Conservation (phyloP, 148 eudicot genomes). For the Hydrangea macrophylla region DNA sequence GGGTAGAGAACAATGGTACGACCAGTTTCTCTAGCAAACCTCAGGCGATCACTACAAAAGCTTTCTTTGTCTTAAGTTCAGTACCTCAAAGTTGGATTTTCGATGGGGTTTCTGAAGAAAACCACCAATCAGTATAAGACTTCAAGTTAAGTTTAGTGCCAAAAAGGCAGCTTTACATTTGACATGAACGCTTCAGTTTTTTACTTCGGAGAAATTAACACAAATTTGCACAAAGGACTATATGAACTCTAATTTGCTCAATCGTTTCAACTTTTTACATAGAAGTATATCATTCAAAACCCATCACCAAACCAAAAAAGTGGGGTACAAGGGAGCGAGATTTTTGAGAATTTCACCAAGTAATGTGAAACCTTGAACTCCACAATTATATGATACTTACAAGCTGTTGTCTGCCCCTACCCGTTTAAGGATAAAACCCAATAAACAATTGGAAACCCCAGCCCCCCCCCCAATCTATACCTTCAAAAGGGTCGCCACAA, state of each 20-base stretch:
- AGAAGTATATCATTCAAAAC: too few species aligned
- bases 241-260: too few species aligned
- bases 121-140: too few species aligned
- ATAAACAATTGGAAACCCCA: not conserved
- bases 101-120: too few species aligned
- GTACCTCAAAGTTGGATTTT: too few species aligned
- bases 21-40: not conserved
- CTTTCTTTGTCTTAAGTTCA: not conserved
- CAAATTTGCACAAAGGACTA: not conserved
- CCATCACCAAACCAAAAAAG: too few species aligned
- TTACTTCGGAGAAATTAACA: not conserved
- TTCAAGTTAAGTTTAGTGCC: too few species aligned
- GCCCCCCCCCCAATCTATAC: too few species aligned
- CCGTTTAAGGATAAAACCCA: not conserved
- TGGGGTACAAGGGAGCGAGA: too few species aligned
- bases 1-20: not conserved
- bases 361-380: constrained; percentile 1
- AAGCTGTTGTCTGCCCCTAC: not conserved
- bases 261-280: not conserved
- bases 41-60: constrained; percentile 1
- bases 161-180: too few species aligned
- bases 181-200: not conserved
- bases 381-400: not conserved
- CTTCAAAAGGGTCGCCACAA: not conserved
- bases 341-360: not conserved